Percentiles rank a stretch among this genome's conserved stretches.
phyloP scores from a whole-genome alignment of 208 protist genomes.

The Crithidia bombi region DNA sequence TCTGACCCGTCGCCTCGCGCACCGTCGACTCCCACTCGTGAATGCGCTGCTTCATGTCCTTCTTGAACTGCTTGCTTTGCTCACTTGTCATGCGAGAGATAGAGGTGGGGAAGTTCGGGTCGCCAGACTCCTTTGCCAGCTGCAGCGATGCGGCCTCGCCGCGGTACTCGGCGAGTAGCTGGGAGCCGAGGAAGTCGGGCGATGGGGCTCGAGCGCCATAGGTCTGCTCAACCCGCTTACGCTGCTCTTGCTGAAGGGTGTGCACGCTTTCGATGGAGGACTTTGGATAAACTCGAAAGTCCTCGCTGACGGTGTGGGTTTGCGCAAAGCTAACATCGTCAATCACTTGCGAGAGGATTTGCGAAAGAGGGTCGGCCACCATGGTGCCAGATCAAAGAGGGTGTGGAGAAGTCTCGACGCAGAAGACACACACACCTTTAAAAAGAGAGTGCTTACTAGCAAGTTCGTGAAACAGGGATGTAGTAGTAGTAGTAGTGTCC shows the following conservation, averaged over 20 bases:
- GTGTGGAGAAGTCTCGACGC: neutral
- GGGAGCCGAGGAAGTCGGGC: constrained; percentile 60
- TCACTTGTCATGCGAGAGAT: constrained; percentile 57
- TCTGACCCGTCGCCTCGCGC: constrained; percentile 64
- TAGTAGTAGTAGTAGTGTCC: too few species aligned
- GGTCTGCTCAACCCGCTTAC: constrained; percentile 65
- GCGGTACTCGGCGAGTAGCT: constrained; percentile 74
- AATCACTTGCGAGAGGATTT: constrained; percentile 38
- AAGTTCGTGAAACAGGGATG: too few species aligned
- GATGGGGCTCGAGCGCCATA: constrained; percentile 65
- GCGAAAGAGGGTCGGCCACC: constrained; percentile 28
- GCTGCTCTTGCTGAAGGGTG: constrained; percentile 80
- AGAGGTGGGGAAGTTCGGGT: constrained; percentile 40
- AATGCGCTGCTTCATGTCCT: constrained; percentile 89
- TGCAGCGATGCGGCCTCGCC: constrained; percentile 73
- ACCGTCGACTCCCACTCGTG: constrained; percentile 88
- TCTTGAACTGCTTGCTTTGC: constrained; percentile 80
- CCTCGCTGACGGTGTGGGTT: constrained; percentile 73
- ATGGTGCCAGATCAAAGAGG: constrained; percentile 1
- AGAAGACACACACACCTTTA: too few species aligned
- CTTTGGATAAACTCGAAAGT: constrained; percentile 76
- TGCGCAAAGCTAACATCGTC: constrained; percentile 81
- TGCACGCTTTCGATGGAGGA: constrained; percentile 67
- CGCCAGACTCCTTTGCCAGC: constrained; percentile 53
- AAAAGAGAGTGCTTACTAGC: too few species aligned